Evolutionary conservation across 1,139 yeast species (phyloP).

Genomic region (Sugiyamaella sp.): DNA sequence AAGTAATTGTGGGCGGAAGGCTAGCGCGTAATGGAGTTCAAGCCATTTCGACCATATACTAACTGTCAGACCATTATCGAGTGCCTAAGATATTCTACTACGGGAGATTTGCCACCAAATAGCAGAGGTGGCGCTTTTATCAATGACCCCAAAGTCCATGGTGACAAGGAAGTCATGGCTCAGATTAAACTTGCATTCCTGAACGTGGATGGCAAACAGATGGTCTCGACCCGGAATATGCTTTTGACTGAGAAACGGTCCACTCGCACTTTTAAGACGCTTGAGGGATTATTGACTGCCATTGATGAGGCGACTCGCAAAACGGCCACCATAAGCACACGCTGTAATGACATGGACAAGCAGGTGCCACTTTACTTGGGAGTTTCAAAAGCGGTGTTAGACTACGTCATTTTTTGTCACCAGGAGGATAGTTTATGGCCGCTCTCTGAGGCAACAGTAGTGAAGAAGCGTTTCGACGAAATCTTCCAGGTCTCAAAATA

Average conservation of each 20-base stretch:
- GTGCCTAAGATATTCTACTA: conserved; percentile 89
- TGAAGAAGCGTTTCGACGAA: conserved; percentile 93
- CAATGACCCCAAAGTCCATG: conserved; percentile 79
- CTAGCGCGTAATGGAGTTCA: too few species aligned
- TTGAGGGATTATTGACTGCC: conserved; percentile 84
- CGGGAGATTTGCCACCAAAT: conserved; percentile 95
- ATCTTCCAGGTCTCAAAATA: conserved; percentile 94
- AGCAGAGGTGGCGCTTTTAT: conserved; percentile 96
- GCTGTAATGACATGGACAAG: conserved; percentile 81
- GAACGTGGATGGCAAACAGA: conserved; percentile 70
- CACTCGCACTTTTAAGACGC: conserved; percentile 77
- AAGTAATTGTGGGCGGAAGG: too few species aligned
- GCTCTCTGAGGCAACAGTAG: conserved; percentile 74
- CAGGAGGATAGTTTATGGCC: conserved; percentile 99
- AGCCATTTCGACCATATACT: not conserved
- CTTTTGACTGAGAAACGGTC: conserved; percentile 66
- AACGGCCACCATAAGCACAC: conserved; percentile 65
- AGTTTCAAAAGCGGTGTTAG: conserved; percentile 83
- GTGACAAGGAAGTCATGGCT: conserved; percentile 78
- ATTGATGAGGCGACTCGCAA: conserved; percentile 66
- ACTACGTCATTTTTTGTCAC: conserved; percentile 94
- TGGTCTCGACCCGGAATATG: conserved; percentile 87
- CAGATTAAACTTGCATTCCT: conserved; percentile 88
- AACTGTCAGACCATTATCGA: conserved; percentile 72
- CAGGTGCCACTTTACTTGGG: conserved; percentile 85